A percentile compares a stretch with the other conserved stretches of the same genome.
Conservation (phyloP, 2,329 filamentous ascomycete species). For the Aspergillus hortae region DNA sequence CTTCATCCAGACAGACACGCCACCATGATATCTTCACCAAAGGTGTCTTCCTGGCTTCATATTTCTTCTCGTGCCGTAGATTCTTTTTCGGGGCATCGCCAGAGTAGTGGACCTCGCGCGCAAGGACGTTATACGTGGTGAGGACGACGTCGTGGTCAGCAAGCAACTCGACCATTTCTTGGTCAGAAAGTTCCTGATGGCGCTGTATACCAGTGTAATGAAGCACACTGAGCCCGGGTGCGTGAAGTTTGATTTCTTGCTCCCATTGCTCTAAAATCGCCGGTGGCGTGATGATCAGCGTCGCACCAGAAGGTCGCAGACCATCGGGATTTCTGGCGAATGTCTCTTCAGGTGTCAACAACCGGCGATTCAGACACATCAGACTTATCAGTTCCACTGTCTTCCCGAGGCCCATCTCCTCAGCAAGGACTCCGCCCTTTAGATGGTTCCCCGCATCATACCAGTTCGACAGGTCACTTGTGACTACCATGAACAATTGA, state of each 20-base stretch:
- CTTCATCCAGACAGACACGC: slow-evolving; percentile 66
- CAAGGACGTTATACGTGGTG: slow-evolving; percentile 67
- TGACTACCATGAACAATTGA: slow-evolving; percentile 39
- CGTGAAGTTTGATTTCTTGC: slow-evolving; percentile 56
- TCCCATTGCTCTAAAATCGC: slow-evolving; percentile 63
- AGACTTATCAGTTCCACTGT: slow-evolving; percentile 48
- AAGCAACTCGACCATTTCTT: slow-evolving; percentile 47
- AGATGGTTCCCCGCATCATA: slow-evolving; percentile 26
- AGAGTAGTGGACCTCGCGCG: slow-evolving; percentile 75
- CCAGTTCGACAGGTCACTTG: slow-evolving; percentile 34
- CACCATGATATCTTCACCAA: slow-evolving; percentile 82
- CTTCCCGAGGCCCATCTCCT: slow-evolving; percentile 51
- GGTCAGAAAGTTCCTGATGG: slow-evolving; percentile 30
- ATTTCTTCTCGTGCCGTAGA: slow-evolving; percentile 61
- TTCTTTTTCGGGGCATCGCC: slow-evolving; percentile 66
- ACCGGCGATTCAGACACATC: slow-evolving; percentile 40
- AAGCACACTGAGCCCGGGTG: slow-evolving; percentile 53
- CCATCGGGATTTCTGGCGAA: slow-evolving; percentile 17
- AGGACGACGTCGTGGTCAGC: slow-evolving; percentile 54
- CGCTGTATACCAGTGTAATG: slow-evolving; percentile 55
- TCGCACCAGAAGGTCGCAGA: slow-evolving; percentile 48
- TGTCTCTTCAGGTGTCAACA: slow-evolving; percentile 10
- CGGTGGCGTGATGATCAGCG: slow-evolving; percentile 60
- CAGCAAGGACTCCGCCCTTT: slow-evolving; percentile 46
- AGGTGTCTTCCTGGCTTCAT: slow-evolving; percentile 67